Conservation (phyloP, 2,329 filamentous ascomycete species). For the Lachnellula hyalina region DNA sequence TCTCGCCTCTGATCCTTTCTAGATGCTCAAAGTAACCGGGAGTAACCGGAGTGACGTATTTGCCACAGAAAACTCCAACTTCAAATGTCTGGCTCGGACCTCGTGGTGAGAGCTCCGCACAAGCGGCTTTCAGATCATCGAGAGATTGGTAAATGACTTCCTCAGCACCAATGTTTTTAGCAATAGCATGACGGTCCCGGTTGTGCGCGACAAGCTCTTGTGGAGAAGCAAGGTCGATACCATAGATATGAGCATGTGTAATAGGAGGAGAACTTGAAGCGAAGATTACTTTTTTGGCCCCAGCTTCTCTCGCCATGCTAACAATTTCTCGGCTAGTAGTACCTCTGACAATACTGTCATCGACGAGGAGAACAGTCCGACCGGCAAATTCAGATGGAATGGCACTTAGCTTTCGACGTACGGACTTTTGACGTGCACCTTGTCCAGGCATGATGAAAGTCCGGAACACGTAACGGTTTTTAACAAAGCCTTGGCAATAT, state of each 20-base stretch:
- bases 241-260: conserved; percentile 82
- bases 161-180: conserved; percentile 65
- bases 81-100: conserved; percentile 66
- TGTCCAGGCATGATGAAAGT: conserved; percentile 88
- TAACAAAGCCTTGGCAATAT: conserved; percentile 77
- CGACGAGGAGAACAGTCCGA: conserved; percentile 76
- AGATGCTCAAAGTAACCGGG: conserved; percentile 79
- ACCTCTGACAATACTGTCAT: conserved; percentile 85
- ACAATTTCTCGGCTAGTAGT: conserved; percentile 78
- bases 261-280: conserved; percentile 78
- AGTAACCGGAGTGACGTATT: conserved; percentile 76
- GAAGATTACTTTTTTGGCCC: conserved; percentile 77
- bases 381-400: conserved; percentile 81
- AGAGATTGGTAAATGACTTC: conserved; percentile 74
- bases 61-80: conserved; percentile 85
- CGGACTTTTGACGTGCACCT: conserved; percentile 72
- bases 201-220: conserved; percentile 67
- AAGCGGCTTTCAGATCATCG: conserved; percentile 73
- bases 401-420: conserved; percentile 82
- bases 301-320: conserved; percentile 77
- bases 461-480: conserved; percentile 84
- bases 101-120: conserved; percentile 62
- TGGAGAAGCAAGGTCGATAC: conserved; percentile 69
- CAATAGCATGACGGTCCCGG: conserved; percentile 55
- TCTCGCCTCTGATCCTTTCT: conserved; percentile 65